Conservation (phyloP, 2,329 filamentous ascomycete species). For the Cercospora citrullina region DNA sequence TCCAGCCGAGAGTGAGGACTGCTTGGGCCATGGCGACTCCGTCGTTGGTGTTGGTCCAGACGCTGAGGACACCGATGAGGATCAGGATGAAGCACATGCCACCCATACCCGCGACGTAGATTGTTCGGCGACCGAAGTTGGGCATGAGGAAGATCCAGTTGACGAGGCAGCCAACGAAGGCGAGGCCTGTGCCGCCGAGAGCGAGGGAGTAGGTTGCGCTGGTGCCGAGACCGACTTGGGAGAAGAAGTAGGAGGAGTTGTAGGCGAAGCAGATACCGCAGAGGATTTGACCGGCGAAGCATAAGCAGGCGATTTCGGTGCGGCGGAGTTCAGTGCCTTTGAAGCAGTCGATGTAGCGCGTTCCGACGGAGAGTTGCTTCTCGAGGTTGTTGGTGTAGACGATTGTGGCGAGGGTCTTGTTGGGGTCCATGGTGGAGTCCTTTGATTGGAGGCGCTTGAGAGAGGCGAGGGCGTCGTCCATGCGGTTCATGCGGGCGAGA, state of each 20-base stretch:
- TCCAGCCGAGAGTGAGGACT: conserved; percentile 28
- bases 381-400: conserved; percentile 34
- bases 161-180: conserved; percentile 36
- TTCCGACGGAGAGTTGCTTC: conserved; percentile 31
- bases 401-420: conserved; percentile 31
- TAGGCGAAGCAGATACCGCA: conserved; percentile 37
- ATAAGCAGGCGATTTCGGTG: conserved; percentile 39
- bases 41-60: conserved; percentile 19
- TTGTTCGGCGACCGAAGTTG: conserved; percentile 39
- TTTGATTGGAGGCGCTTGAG: conserved; percentile 14
- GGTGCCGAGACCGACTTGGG: conserved; percentile 39
- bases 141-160: conserved; percentile 39
- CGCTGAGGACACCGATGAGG: conserved; percentile 31
- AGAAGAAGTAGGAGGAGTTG: conserved; percentile 41
- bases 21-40: conserved; percentile 29
- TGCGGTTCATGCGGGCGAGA: not conserved
- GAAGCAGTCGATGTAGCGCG: conserved; percentile 41
- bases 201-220: conserved; percentile 38
- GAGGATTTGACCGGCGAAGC: conserved; percentile 39
- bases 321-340: conserved; percentile 39
- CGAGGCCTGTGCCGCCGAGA: conserved; percentile 41
- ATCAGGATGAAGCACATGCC: conserved; percentile 25
- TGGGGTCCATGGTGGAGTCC: conserved; percentile 22
- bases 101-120: conserved; percentile 38
- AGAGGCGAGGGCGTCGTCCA: not conserved